Percentiles rank a stretch among this genome's conserved stretches.
These are phyloP conservation scores for Vanrija pseudolonga DNA, from an alignment of 1,284 basidiomycete species.

Conservation along the genomic window DNA sequence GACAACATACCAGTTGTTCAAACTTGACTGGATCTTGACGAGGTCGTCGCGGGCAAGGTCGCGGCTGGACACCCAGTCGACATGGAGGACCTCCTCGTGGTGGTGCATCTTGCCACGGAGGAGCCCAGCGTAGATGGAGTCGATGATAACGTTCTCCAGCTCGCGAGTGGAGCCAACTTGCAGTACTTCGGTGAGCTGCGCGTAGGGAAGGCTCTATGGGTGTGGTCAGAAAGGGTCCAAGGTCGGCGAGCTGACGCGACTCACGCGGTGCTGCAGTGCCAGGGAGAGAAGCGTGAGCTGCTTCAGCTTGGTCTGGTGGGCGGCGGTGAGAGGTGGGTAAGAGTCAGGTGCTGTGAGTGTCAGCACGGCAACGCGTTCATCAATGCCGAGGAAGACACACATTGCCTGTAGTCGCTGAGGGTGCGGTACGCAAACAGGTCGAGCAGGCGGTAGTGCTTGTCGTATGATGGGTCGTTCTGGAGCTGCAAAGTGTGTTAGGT, in stretches of 20 bases:
- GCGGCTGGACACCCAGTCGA: conserved; percentile 85
- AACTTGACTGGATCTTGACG: conserved; percentile 58
- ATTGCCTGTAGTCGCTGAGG: conserved; percentile 65
- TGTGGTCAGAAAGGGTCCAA: not conserved
- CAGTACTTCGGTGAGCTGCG: conserved; percentile 48
- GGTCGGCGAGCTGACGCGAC: not conserved
- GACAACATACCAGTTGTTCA: conserved; percentile 65
- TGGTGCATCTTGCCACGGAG: conserved; percentile 88
- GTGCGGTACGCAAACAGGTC: conserved; percentile 86
- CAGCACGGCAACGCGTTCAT: conserved; percentile 1
- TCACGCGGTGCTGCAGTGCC: conserved; percentile 66
- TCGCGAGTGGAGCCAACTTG: conserved; percentile 72
- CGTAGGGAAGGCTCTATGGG: conserved; percentile 29
- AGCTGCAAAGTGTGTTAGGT: conserved; percentile 1
- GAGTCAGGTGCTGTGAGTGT: conserved; percentile 57
- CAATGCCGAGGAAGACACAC: conserved; percentile 28
- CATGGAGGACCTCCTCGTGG: conserved; percentile 75
- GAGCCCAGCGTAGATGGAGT: conserved; percentile 85
- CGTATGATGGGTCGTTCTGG: conserved; percentile 57
- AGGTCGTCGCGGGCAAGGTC: conserved; percentile 71
- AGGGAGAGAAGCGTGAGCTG: conserved; percentile 85
- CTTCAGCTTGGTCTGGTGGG: conserved; percentile 80
- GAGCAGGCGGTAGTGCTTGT: conserved; percentile 62
- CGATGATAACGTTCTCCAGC: conserved; percentile 92
- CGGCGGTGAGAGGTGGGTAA: conserved; percentile 64